These are phyloP conservation scores for Echium plantagineum DNA, from an alignment of 257 asterid genomes.

Conservation along the genomic window DNA sequence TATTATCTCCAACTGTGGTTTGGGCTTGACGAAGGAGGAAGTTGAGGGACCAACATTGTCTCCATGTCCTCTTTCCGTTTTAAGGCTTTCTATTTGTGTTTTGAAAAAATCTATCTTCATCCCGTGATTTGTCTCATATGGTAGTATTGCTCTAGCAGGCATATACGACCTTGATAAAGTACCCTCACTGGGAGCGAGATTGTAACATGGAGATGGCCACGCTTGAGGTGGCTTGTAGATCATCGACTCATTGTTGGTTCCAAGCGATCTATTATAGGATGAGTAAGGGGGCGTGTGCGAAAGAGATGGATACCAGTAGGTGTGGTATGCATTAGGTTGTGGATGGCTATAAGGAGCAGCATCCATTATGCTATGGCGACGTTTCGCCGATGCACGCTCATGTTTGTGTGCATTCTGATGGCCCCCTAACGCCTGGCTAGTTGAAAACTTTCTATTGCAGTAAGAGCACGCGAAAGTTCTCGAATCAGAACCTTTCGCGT, in stretches of 20 bases:
- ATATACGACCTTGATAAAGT: neutral
- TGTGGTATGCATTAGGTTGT: constrained; percentile 19
- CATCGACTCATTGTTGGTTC: constrained; percentile 12
- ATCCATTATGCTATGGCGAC: constrained; percentile 30
- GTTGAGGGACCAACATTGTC: neutral
- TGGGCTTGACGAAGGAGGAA: neutral
- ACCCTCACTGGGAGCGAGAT: neutral
- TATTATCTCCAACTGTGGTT: neutral
- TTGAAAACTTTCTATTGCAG: constrained; percentile 53
- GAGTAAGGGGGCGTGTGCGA: constrained; percentile 22
- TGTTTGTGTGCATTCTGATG: constrained; percentile 77
- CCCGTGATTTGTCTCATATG: neutral
- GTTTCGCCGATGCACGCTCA: constrained; percentile 47
- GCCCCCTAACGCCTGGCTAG: constrained; percentile 68
- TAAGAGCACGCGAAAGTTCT: constrained; percentile 25
- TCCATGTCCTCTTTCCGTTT: neutral
- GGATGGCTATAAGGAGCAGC: constrained; percentile 23
- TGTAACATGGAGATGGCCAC: neutral
- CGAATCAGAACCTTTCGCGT: constrained; percentile 20
- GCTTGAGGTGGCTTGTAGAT: neutral
- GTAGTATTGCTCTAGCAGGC: neutral
- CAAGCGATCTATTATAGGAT: constrained; percentile 22
- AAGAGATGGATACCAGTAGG: constrained; percentile 14
- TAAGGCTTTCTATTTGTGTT: neutral
- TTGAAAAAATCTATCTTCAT: neutral